Base-by-base conservation (phyloP, 768 basidiomycete species). In the Boletellus ananiceps region DNA sequence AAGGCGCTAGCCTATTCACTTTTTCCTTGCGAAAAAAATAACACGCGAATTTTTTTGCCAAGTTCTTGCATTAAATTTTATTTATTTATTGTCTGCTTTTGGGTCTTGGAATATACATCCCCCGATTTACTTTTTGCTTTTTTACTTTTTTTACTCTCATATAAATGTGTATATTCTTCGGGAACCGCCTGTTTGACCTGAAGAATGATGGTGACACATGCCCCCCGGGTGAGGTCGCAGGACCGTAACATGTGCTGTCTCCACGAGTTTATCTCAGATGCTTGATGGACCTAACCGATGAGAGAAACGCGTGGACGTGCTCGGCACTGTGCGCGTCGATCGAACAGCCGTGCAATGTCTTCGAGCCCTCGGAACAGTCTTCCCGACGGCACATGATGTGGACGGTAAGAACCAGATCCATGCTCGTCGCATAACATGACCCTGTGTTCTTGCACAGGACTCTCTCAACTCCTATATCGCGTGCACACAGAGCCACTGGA, bases 261-360 rank as follows among this genome's bases (percentile, higher is more conserved):
- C 57, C 60, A 65, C 62, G 62, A 60, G 58, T 59, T 55, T 63
- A 64, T 65, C 62, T 65, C 56, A 56, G 51, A 57, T 62, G 37
- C 36, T 45, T 50, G 23, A 29, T 29, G 29, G 29, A 7, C 29
- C 29, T 9, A 8, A 47, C 46, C 37, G 36, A 51, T 61, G 59
- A 51, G 58, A 62, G 56, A 36, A 42, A 42, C 35, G 29, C 27
- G 37, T 39, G 39, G 44, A 39, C 36, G 36, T 43, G 15, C 23
- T 25, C 23, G 23, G 23, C 49, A 38, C 23, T 51, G 21, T 44
- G 53, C 44, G 39, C 54, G 57, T 55, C 61, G 62, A 64, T 66
- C 64, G 64, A 53, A 29, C 5, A 8, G 29, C 29, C 11, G 48
- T 47, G 55, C 50, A 35, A 52, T 63, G 54, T 54, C 47, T 60